Evolutionary conservation across 129 eudicot genomes (phyloP).

Genomic region (Silybum marianum): DNA sequence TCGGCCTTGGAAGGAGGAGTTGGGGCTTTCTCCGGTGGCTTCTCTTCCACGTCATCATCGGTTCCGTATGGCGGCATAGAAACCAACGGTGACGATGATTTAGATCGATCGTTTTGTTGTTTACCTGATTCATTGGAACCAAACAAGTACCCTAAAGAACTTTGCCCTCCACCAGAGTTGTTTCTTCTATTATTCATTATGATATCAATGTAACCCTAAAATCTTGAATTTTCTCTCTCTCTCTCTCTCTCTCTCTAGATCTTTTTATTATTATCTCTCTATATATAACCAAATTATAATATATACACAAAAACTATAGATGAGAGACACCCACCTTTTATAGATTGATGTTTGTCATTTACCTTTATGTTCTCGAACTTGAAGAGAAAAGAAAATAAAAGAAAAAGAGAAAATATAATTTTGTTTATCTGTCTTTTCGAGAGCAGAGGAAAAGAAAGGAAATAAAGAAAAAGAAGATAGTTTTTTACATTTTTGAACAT

Average conservation of each 20-base stretch:
- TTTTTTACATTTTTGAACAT: no score
- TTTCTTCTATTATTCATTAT: slow-evolving; percentile 46
- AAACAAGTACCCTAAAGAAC: slow-evolving; percentile 64
- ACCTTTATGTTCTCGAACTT: no score
- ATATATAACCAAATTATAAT: neutral
- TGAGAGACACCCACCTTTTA: neutral
- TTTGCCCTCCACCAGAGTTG: slow-evolving; percentile 64
- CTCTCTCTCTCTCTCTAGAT: neutral
- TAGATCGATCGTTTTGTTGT: slow-evolving; percentile 26
- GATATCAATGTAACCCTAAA: slow-evolving; percentile 23
- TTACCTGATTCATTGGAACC: slow-evolving; percentile 38
- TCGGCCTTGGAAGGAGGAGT: slow-evolving; percentile 17
- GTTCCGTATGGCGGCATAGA: slow-evolving; percentile 48
- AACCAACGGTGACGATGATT: slow-evolving; percentile 12
- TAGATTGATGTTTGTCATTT: neutral
- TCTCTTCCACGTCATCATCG: slow-evolving; percentile 20
- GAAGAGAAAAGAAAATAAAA: no score
- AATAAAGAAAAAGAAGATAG: no score
- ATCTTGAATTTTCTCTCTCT: neutral
- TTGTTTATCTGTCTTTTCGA: no score
- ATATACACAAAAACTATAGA: neutral
- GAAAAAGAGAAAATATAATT: no score
- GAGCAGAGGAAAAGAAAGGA: no score
- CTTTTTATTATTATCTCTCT: neutral
- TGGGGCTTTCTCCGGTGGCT: neutral